Evolutionary conservation across 768 basidiomycete genomes (phyloP), one percentile per base, ranked within the genome.

Genomic region (Serpula lacrymans): DNA sequence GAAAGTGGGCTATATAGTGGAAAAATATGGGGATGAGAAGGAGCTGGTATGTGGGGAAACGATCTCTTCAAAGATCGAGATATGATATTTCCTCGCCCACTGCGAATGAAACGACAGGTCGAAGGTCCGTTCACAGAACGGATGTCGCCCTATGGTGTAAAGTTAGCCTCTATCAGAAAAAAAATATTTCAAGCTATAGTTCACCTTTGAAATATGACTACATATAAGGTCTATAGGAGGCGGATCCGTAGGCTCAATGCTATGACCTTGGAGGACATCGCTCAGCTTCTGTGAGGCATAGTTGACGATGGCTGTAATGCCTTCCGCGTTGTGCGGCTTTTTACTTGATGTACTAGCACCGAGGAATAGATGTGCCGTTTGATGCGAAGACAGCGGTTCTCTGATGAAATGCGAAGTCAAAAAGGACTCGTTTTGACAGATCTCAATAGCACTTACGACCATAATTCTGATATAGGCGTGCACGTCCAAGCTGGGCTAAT

Each of bases 1-100:
- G 81, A 70, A 16, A 72, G 58, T 0, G 91, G 88, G 48, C 85
- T 75, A 62, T 85, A 81, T 3, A 96, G 71, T 2, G 93, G 89
- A 59, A 96, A 97, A 34, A 92, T 75, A 23, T 59, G 57, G 1
- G 74, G 67, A 51, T 79, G 68, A 0, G 71, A 69, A 2, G 57
- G 33, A 8, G 61, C 34, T 0, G 86, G 74, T 24, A 95, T 80
- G 39, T 84, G 70, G 1, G 77, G 72, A 57, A 82, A 69, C 35
- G 65, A 52, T 41, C 55, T 54, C 21, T 63, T 45, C 43, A 74
- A 45, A 9, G 63, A 57, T 27, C 60, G 65, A 31, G 62, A 47
- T 29, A 65, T 49, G 25, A 64, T 55, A 45, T 67, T 74, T 27
- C 74, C 71, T 40, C 76, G 76, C 39, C 71, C 67, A 38, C 64